Conservation (phyloP, 768 basidiomycete genomes). For the Suillus ampliporus region DNA sequence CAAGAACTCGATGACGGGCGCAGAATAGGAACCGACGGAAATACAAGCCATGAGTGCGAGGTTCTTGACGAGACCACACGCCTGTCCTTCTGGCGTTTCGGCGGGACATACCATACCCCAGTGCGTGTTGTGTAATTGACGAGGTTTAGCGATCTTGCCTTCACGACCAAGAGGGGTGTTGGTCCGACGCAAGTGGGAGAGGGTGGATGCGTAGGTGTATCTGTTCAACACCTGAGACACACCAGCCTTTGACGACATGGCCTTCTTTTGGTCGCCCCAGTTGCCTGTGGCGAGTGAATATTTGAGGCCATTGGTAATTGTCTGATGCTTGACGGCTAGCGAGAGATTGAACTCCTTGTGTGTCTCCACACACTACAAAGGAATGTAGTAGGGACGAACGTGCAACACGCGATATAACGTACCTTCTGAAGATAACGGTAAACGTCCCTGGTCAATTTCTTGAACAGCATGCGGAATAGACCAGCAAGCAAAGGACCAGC, state of each 20-base stretch:
- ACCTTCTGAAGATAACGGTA: conserved; percentile 98
- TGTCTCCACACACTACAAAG: conserved; percentile 87
- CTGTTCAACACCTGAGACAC: conserved; percentile 98
- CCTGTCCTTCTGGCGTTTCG: conserved; percentile 99
- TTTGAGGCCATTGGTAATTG: conserved; percentile 97
- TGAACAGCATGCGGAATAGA: conserved; percentile 96
- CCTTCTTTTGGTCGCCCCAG: conserved; percentile 99
- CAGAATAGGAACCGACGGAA: conserved; percentile 95
- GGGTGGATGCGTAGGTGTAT: conserved; percentile 97
- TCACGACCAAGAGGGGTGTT: conserved; percentile 98
- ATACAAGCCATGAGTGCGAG: conserved; percentile 97
- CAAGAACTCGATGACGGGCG: conserved; percentile 96
- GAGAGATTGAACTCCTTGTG: conserved; percentile 94
- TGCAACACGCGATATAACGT: conserved; percentile 10
- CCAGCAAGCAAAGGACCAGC: conserved; percentile 97
- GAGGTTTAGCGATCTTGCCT: conserved; percentile 99
- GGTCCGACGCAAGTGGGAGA: conserved; percentile 96
- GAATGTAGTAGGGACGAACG: conserved; percentile 11
- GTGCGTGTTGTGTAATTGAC: conserved; percentile 98
- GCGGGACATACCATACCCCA: conserved; percentile 99
- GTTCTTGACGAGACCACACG: conserved; percentile 99
- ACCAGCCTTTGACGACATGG: conserved; percentile 96
- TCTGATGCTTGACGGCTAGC: conserved; percentile 92
- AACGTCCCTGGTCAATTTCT: conserved; percentile 95
- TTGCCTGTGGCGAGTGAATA: conserved; percentile 99